Base-by-base conservation (phyloP, 306 rosid species). In the Gynostemma pentaphyllum region DNA sequence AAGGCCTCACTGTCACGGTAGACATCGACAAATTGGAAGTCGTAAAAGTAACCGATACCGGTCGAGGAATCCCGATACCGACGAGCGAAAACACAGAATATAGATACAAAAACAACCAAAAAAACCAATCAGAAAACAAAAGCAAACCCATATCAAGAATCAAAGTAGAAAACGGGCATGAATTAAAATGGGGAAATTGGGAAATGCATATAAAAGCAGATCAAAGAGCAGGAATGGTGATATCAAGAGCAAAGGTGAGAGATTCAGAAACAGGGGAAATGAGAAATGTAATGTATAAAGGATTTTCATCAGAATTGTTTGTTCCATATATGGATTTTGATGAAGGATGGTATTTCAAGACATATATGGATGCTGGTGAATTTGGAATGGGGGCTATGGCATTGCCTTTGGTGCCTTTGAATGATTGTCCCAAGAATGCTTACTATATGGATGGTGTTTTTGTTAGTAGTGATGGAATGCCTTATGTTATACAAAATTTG, bases 271-370 rank as follows among this genome's bases (percentile, higher is more conserved):
- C 91, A 32, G 76, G 69, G 21, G 76, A 87, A 68, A 4, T 83
- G n/a, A 81, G 97, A 68, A 70, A 74, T 51, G 96, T 91, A 11
- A 78, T 87, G 74, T 87, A 87, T 74, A 87, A 87, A 68, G 97
- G 97, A 45, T 81, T 87, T 28, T 70, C 83, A 5, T 91, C 96
- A 1, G 95, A 91, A 68, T 27, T 91, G 27, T 91, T 85, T 39
- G 96, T 91, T 54, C 96, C 96, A 44, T 85, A 87, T 45, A 91
- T 91, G 97, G 96, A 91, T 39, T 87, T 89, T 1, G 80, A 88
- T 0, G 91, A 85, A 22, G 89, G 73, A 0, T 91, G 97, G 97
- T 91, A 87, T 62, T 91, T 91, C 39, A 91, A 85, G 86, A 87
- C 96, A 5, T 87, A 81, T 18, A 90, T 90, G 96, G 97, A 90